Evolutionary conservation across 495 filamentous ascomycete genomes (phyloP), one percentile per base, ranked within the genome.

Genomic region (Letharia columbiana): DNA sequence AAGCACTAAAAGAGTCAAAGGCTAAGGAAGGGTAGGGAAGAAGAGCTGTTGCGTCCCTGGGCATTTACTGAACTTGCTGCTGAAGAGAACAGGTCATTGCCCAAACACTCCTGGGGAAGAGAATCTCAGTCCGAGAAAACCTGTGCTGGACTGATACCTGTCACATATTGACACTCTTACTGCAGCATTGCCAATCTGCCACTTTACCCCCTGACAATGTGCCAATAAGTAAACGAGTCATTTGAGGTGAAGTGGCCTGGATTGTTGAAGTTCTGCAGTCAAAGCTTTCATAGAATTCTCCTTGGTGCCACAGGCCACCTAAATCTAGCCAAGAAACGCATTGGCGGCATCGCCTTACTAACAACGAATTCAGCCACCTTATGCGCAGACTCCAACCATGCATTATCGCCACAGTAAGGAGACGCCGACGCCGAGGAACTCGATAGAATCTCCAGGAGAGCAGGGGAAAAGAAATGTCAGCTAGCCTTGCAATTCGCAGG

Each of bases 401-500:
- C 28, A 52, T 56, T 35, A 13, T 17, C 28, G 28, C 52, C 52
- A 28, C 1, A 33, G 13, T 17, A 56, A 5, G 13, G 7, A 18
- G 40, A 40, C 42, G 45, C 11, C n/a, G 62, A 58, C 44, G 28
- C 52, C 40, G 40, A 40, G 4, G 15, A 45, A 15, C 40, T 56
- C 39, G 10, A 45, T 12, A 35, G 12, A 18, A 45, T 20, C 7
- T 57, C 31, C n/a, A 18, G 41, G 17, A 37, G 28, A 61, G 44
- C 47, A 52, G 37, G 39, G 57, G 20, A 28, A 49, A 15, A 4
- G 42, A 23, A 47, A 60, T 60, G 57, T 66, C 56, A 66, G 64
- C 44, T 49, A 33, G 42, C 57, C 54, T 41, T 35, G 64, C 23
- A 40, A 28, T 37, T 28, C 35, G 50, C 44, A 42, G 62, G 62